phyloP scores from a whole-genome alignment of 1,284 basidiomycete genomes.

The Porodaedalea pini region DNA sequence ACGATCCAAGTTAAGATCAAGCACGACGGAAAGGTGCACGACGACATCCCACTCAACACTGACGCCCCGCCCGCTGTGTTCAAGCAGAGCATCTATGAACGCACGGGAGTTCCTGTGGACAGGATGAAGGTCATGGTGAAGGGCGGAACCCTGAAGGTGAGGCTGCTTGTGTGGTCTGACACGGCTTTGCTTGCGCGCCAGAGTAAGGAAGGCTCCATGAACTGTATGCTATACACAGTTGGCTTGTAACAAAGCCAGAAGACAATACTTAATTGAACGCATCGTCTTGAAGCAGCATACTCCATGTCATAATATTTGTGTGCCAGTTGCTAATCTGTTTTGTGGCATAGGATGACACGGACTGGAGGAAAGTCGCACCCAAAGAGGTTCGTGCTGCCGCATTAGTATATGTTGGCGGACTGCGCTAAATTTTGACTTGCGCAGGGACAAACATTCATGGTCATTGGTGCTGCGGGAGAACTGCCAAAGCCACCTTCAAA shows the following conservation, averaged over 20 bases:
- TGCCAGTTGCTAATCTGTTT: not conserved
- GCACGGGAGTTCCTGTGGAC: conserved; percentile 85
- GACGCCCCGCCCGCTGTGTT: conserved; percentile 69
- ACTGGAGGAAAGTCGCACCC: conserved; percentile 78
- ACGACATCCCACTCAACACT: conserved; percentile 57
- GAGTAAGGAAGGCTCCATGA: too few relatives aligned
- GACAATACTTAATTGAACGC: too few relatives aligned
- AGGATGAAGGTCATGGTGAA: conserved; percentile 98
- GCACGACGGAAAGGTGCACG: conserved; percentile 81
- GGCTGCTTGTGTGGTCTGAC: not conserved
- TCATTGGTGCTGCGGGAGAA: conserved; percentile 90
- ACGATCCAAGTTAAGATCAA: conserved; percentile 78
- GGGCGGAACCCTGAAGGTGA: conserved; percentile 85
- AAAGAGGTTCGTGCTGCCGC: conserved; percentile 56
- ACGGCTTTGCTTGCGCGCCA: conserved; percentile 9
- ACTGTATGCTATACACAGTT: too few relatives aligned
- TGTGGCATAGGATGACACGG: conserved; percentile 69
- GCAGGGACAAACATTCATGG: conserved; percentile 77
- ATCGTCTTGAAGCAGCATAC: too few relatives aligned
- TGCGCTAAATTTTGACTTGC: not conserved
- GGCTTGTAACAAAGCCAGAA: too few relatives aligned
- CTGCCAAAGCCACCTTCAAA: conserved; percentile 84
- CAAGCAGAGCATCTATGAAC: conserved; percentile 79
- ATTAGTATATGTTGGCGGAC: not conserved
- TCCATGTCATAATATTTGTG: not conserved